Percentiles rank a stretch among this genome's conserved stretches.
Conservation (phyloP, 2,329 filamentous ascomycete genomes). For the Stagonosporopsis cucurbitacearum region DNA sequence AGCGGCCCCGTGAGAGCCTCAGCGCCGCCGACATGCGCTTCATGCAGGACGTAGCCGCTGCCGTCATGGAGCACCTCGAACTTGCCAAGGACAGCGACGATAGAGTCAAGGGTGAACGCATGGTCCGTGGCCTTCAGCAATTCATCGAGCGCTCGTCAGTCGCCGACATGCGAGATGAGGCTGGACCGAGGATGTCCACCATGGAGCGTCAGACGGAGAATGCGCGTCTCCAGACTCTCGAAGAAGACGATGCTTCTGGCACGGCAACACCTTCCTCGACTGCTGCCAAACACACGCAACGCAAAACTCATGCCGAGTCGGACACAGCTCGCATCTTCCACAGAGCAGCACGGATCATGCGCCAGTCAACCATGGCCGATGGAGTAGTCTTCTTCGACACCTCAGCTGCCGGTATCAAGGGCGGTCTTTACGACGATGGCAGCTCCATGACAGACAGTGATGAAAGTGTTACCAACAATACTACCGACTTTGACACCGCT, state of each 20-base stretch:
- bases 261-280: conserved; percentile 10
- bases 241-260: conserved; percentile 26
- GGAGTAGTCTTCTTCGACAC: conserved; percentile 48
- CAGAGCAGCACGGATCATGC: conserved; percentile 45
- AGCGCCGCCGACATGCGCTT: conserved; percentile 36
- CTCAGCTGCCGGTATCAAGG: conserved; percentile 38
- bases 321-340: conserved; percentile 42
- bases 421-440: conserved; percentile 31
- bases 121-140: conserved; percentile 44
- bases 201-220: conserved; percentile 47
- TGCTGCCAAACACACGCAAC: conserved; percentile 25
- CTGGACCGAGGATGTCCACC: conserved; percentile 26
- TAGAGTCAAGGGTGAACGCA: conserved; percentile 36
- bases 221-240: conserved; percentile 36
- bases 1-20: conserved; percentile 34
- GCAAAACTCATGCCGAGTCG: conserved; percentile 32
- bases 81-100: conserved; percentile 37
- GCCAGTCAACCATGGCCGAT: conserved; percentile 41
- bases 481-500: conserved; percentile 40
- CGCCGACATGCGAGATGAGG: conserved; percentile 28
- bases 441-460: conserved; percentile 29
- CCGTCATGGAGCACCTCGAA: conserved; percentile 44
- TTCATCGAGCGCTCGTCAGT: conserved; percentile 42
- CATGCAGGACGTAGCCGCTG: conserved; percentile 40
- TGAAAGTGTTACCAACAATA: conserved; percentile 40